phyloP scores from a whole-genome alignment of 2,329 filamentous ascomycete genomes.

The Trichoderma atrobrunneum region DNA sequence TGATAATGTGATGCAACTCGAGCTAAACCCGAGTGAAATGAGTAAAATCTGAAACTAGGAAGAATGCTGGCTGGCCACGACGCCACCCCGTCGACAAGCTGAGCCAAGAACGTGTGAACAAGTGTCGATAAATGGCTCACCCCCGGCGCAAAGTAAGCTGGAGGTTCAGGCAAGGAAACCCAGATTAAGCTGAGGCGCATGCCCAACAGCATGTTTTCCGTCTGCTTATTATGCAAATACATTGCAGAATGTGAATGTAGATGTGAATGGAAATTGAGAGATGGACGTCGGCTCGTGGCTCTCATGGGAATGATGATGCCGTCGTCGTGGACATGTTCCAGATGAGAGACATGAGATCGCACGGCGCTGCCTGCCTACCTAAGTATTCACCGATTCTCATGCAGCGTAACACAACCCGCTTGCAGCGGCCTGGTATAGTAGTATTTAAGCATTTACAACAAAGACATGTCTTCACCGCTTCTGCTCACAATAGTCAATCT shows the following conservation, averaged over 20 bases:
- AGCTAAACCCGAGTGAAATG: slow-evolving; percentile 10
- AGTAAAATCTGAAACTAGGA: background rate
- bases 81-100: background rate
- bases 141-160: slow-evolving; percentile 2
- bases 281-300: background rate
- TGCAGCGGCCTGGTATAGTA: background rate
- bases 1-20: slow-evolving; percentile 1
- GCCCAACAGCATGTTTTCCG: background rate
- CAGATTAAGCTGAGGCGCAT: background rate
- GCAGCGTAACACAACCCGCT: background rate
- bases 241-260: background rate
- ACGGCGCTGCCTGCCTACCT: background rate
- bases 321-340: background rate
- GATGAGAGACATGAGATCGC: background rate
- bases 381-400: background rate
- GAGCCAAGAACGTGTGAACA: slow-evolving; percentile 9
- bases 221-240: background rate
- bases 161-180: background rate
- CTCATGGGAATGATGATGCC: background rate
- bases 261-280: background rate
- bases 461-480: background rate
- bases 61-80: background rate
- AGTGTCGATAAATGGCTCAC: slow-evolving; percentile 15
- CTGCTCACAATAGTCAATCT: background rate
- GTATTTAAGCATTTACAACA: background rate